Conservation (phyloP, 345 rosid genomes). For the Clausena lansium region DNA sequence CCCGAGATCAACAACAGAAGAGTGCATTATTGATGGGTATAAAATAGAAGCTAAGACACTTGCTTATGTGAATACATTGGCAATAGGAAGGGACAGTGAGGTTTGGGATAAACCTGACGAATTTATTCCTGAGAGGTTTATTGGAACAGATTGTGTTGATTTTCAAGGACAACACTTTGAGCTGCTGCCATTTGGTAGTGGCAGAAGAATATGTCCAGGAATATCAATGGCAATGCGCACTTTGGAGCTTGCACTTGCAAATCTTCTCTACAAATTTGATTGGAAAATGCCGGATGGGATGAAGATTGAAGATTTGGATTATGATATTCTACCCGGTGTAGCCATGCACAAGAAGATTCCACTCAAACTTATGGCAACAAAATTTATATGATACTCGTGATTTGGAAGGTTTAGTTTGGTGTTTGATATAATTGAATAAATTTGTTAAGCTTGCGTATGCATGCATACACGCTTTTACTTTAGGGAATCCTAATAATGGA, state of each 20-base stretch:
- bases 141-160: constrained; percentile 12
- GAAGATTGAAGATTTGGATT: constrained; percentile 15
- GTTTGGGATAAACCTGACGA: constrained; percentile 20
- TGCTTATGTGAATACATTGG: constrained; percentile 27
- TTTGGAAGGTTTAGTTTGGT: too few species aligned
- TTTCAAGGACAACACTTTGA: constrained; percentile 24
- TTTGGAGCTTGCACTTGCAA: constrained; percentile 22
- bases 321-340: constrained; percentile 14
- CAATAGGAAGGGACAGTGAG: constrained; percentile 36
- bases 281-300: constrained; percentile 23
- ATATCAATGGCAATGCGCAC: constrained; percentile 10
- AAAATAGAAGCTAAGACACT: constrained; percentile 18
- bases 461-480: too few species aligned
- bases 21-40: constrained; percentile 21
- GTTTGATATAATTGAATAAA: too few species aligned
- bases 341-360: constrained; percentile 18
- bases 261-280: constrained; percentile 24
- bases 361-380: constrained; percentile 14
- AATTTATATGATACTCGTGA: not conserved
- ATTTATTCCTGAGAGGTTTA: constrained; percentile 31
- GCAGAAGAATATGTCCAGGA: constrained; percentile 37
- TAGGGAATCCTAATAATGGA: too few species aligned
- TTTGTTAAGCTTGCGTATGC: too few species aligned
- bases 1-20: constrained; percentile 22
- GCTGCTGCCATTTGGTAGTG: constrained; percentile 30